phyloP scores from a whole-genome alignment of 495 filamentous ascomycete genomes.

The Tuber magnatum region DNA sequence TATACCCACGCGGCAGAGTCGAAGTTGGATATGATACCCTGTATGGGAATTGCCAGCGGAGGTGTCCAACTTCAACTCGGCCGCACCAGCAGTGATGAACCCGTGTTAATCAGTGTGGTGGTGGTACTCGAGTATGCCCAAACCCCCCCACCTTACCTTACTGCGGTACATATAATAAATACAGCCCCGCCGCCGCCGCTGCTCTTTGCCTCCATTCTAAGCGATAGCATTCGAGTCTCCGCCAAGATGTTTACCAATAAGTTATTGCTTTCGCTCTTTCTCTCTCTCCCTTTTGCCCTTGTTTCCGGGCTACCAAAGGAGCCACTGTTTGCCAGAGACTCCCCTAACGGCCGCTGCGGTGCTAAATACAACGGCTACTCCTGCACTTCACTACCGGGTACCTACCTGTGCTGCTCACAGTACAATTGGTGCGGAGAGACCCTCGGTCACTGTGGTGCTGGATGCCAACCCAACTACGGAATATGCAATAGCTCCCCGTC shows the following conservation, averaged over 20 bases:
- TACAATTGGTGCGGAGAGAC: slow-evolving; percentile 30
- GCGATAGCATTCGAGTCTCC: background rate
- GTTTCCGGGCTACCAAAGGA: background rate
- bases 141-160: background rate
- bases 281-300: background rate
- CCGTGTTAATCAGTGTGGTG: background rate
- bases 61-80: background rate
- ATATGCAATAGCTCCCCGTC: slow-evolving; percentile 6
- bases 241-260: background rate
- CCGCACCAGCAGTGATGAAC: background rate
- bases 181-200: background rate
- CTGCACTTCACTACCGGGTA: background rate
- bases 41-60: background rate
- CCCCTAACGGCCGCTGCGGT: slow-evolving; percentile 21
- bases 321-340: slow-evolving; percentile 10
- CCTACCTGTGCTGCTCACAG: slow-evolving; percentile 29
- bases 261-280: background rate
- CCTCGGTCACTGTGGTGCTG: slow-evolving; percentile 24
- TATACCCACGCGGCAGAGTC: background rate
- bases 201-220: background rate
- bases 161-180: background rate
- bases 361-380: background rate
- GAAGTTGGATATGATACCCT: background rate
- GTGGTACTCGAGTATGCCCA: background rate
- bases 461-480: slow-evolving; percentile 31